Evolutionary conservation across 768 basidiomycete genomes (phyloP).

Genomic region (Termitomyces sp.): DNA sequence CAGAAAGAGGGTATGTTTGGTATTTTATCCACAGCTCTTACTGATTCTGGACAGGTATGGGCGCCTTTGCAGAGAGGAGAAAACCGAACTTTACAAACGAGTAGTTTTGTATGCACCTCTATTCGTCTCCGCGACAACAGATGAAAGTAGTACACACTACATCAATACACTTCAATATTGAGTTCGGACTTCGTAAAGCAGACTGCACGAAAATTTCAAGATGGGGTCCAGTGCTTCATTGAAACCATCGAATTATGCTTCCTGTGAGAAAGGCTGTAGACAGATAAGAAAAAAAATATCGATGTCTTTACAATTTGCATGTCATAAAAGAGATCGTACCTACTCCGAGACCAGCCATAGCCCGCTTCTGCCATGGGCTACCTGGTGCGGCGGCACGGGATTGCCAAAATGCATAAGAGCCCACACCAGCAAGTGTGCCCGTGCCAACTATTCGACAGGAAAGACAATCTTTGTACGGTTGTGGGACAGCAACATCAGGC

Average conservation of each 20-base stretch:
- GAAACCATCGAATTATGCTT: conserved; percentile 35
- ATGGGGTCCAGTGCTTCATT: conserved; percentile 12
- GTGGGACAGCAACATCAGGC: not conserved
- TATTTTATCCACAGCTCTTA: not conserved
- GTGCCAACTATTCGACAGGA: conserved; percentile 68
- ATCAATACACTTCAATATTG: not conserved
- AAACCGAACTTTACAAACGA: conserved; percentile 74
- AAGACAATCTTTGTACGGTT: conserved; percentile 47
- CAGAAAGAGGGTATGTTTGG: conserved; percentile 82
- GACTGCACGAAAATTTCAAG: not conserved
- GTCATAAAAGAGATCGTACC: conserved; percentile 33
- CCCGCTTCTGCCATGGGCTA: conserved; percentile 51
- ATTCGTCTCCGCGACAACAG: not conserved
- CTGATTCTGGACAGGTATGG: conserved; percentile 62
- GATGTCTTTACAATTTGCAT: not conserved
- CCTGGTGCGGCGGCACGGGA: conserved; percentile 62
- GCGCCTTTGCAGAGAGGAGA: conserved; percentile 91
- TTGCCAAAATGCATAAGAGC: conserved; percentile 63
- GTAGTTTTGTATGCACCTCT: not conserved
- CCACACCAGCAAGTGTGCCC: conserved; percentile 54
- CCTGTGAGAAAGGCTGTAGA: conserved; percentile 29
- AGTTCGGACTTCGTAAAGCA: not conserved
- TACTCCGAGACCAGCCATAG: conserved; percentile 59
- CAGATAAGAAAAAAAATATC: not conserved
- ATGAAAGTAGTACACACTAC: not conserved